Evolutionary conservation across 2,329 filamentous ascomycete species (phyloP).

Genomic region (Incumbomyces delicatus): DNA sequence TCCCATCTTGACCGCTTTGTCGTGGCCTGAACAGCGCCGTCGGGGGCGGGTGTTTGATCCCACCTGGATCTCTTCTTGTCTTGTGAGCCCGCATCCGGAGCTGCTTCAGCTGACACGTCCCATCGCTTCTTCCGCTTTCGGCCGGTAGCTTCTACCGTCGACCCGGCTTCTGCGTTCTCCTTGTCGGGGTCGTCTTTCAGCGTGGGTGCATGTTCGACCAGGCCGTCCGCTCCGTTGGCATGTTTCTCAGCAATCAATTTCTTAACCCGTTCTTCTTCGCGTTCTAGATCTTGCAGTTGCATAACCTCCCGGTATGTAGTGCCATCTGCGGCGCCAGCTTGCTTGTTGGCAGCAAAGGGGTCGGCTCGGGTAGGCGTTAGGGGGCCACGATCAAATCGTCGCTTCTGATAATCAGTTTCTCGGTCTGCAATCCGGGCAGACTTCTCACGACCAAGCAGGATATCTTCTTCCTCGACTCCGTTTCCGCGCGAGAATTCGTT

Average conservation of each 20-base stretch:
- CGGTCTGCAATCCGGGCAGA: slow-evolving; percentile 83
- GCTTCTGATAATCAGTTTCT: slow-evolving; percentile 96
- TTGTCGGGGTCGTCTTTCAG: slow-evolving; percentile 59
- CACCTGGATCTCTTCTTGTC: slow-evolving; percentile 70
- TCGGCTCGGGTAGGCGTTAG: slow-evolving; percentile 80
- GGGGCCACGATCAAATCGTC: slow-evolving; percentile 70
- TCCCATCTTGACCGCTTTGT: slow-evolving; percentile 86
- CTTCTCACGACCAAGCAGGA: slow-evolving; percentile 75
- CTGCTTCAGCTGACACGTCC: slow-evolving; percentile 62
- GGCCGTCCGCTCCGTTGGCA: slow-evolving; percentile 48
- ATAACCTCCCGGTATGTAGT: slow-evolving; percentile 86
- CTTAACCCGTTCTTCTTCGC: slow-evolving; percentile 81
- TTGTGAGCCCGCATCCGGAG: slow-evolving; percentile 41
- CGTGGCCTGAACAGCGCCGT: slow-evolving; percentile 43
- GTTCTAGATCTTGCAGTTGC: slow-evolving; percentile 79
- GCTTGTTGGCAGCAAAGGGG: slow-evolving; percentile 67
- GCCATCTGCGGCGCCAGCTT: slow-evolving; percentile 51
- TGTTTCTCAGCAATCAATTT: slow-evolving; percentile 70
- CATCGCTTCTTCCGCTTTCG: slow-evolving; percentile 90
- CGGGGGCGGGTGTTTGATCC: slow-evolving; percentile 67
- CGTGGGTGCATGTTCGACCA: slow-evolving; percentile 58
- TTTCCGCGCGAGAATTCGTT: slow-evolving; percentile 82
- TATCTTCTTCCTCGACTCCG: slow-evolving; percentile 86
- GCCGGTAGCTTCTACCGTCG: slow-evolving; percentile 53
- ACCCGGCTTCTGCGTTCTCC: slow-evolving; percentile 61